Base-by-base conservation (phyloP, 192 early-diverging fungal genomes). In the Paraglomus brasilianum region DNA sequence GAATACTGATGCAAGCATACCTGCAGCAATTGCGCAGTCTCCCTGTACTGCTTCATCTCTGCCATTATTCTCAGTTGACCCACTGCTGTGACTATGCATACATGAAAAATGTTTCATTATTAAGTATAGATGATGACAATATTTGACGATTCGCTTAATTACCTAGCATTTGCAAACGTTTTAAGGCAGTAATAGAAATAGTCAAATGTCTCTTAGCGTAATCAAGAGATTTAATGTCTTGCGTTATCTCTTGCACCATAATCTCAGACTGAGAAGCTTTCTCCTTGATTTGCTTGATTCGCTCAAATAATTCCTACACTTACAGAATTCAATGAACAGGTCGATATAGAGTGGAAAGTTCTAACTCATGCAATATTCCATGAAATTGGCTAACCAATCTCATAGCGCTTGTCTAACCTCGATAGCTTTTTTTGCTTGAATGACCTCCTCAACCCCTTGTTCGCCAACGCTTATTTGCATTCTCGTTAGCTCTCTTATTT, bases 201-300 rank as follows among this genome's bases (percentile, higher is more conserved):
- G 91, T 90, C 48, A 99, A 77, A 71, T 98, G 95, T 60, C 90
- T 86, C 75, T 99, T 99, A 43, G 95, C 93, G 70, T 88, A 88
- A 75, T 99, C 97, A 46, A 99, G 81, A 9, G 89, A 84, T 70
- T 94, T 95, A 70, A 99, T 97, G 70, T 99, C 97, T 62, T 90
- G 85, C 11, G 97, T 98, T 50, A 99, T 99, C 50, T 96, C 94
- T 15, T 91, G 87, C 0, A 99, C 95, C 84, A 90, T 90, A 14
- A 85, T 77, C 57, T 97, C 95, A 0, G 94, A 94, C 46, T 87
- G 83, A 0, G 86, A 81, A 15, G 97, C 93, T 74, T 94, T 91
- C 52, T 87, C 80, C 56, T 91, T 89, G 74, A 99, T 97, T 56
- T 85, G 84, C 49, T 89, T 88, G 15, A 97, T 93, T 30, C 87